Conservation (phyloP, 495 filamentous ascomycete species). For the Podospora appendiculata region DNA sequence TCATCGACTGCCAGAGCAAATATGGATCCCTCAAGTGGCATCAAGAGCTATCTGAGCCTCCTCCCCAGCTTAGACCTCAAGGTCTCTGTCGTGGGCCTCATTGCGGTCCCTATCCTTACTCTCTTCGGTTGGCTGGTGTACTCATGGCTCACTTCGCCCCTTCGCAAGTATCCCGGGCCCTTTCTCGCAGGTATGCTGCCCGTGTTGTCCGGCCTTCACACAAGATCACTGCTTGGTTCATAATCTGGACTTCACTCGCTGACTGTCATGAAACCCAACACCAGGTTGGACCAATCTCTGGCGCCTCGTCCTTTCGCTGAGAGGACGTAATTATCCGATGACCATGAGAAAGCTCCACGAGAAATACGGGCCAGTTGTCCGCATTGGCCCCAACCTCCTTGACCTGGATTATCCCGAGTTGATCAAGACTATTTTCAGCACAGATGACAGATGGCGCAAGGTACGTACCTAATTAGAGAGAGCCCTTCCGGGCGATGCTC, state of each 20-base stretch:
- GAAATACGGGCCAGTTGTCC: conserved; percentile 44
- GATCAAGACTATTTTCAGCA: conserved; percentile 29
- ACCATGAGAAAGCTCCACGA: conserved; percentile 30
- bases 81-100: neutral
- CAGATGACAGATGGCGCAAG: conserved; percentile 20
- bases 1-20: too few species aligned
- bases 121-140: conserved; percentile 16
- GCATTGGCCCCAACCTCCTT: conserved; percentile 44
- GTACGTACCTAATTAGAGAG: conserved; percentile 1
- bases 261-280: neutral
- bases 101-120: neutral
- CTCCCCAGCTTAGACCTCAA: conserved; percentile 9
- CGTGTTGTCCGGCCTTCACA: neutral
- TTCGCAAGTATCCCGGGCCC: conserved; percentile 26
- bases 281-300: conserved; percentile 31
- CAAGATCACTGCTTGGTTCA: neutral
- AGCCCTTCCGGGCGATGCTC: neutral
- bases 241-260: too few species aligned
- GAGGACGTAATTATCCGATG: conserved; percentile 20
- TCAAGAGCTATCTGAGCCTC: too few species aligned
- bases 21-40: too few species aligned
- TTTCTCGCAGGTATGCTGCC: conserved; percentile 15
- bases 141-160: conserved; percentile 13
- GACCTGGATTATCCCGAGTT: conserved; percentile 35
- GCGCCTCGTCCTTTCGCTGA: conserved; percentile 21